Evolutionary conservation across 2,329 filamentous ascomycete genomes (phyloP), one percentile per base, ranked within the genome.

Genomic region (Scedosporium aurantiacum): DNA sequence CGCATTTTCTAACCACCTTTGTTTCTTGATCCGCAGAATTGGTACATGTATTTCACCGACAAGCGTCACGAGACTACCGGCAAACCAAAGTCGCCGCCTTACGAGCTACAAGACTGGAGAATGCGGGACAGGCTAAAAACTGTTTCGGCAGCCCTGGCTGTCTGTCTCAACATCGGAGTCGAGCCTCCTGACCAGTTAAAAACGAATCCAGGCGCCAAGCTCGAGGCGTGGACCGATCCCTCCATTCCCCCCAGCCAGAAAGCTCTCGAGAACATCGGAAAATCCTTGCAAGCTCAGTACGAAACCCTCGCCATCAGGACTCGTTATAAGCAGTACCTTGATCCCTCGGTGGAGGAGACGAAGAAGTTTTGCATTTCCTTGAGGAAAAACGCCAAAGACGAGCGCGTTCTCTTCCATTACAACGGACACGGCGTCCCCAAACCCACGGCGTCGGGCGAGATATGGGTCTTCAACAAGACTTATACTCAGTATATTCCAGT

Each of bases 11-110:
- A 37, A 56, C n/a, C 18, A 37, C 52, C 27, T 47, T 41, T 50
- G n/a, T 64, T 63, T 45, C 52, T 25, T 57, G 25, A n/a, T 32
- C 37, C 63, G 61, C 74, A 96, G 89, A 95, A 91, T 67, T 99
- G 96, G 85, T 97, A 96, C 78, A 97, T 97, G 93, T 99, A 99
- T 76, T 99, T 90, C 74, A 97, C 93, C 65, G 94, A 99, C 74
- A 97, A 97, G 75, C 88, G 93, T 60, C 94, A 99, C 75, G 94
- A 97, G 72, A 94, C 91, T 23, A 93, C 91, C 41, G 94, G 91
- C 23, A 91, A 92, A 66, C 90, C 91, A 16, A 90, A 91, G 70
- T 82, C 84, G 60, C 81, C 80, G 18, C 73, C 76, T 27, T 83
- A 83, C 66, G 79, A 85, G 64, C 77, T 96, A 5, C 89, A 96